Conservation (phyloP, 2,329 filamentous ascomycete genomes). For the Sodiomyces alkalinus region DNA sequence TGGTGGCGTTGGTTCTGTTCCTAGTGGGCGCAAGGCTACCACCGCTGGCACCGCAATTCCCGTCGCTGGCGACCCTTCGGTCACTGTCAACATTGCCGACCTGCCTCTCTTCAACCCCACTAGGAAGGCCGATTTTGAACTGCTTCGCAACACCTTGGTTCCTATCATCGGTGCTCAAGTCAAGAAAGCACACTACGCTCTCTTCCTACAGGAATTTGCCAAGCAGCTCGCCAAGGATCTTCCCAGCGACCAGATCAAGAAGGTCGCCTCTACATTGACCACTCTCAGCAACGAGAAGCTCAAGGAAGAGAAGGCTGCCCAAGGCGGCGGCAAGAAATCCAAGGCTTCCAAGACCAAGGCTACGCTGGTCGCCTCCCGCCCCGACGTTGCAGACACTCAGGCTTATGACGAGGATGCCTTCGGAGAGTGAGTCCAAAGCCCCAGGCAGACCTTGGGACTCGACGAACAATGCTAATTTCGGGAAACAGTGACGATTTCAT, state of each 20-base stretch:
- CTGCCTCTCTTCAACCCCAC: conserved; percentile 79
- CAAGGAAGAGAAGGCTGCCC: conserved; percentile 91
- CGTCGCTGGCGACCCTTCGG: conserved; percentile 55
- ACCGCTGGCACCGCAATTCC: conserved; percentile 50
- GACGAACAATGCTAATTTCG: no score
- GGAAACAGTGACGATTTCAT: conserved; percentile 51
- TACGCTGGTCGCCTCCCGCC: conserved; percentile 52
- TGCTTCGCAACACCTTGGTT: conserved; percentile 61
- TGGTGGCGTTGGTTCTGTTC: conserved; percentile 50
- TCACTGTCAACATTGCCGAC: conserved; percentile 64
- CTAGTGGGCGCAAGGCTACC: conserved; percentile 49
- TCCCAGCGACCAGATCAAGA: conserved; percentile 90
- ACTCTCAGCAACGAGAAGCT: conserved; percentile 92
- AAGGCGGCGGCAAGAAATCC: conserved; percentile 91
- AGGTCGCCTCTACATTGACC: conserved; percentile 77
- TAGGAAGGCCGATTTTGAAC: conserved; percentile 75
- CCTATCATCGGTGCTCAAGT: conserved; percentile 60
- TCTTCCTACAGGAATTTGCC: conserved; percentile 83
- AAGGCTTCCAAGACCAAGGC: conserved; percentile 96
- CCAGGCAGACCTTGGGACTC: no score
- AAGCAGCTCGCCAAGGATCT: conserved; percentile 81
- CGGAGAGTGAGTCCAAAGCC: conserved; percentile 71
- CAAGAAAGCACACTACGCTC: conserved; percentile 79
- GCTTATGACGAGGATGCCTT: conserved; percentile 67
- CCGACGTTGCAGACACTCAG: conserved; percentile 51